A percentile compares a stretch with the other conserved stretches of the same genome.
These are phyloP conservation scores for Dryas drummondii DNA, from an alignment of 306 rosid genomes.

Conservation along the genomic window DNA sequence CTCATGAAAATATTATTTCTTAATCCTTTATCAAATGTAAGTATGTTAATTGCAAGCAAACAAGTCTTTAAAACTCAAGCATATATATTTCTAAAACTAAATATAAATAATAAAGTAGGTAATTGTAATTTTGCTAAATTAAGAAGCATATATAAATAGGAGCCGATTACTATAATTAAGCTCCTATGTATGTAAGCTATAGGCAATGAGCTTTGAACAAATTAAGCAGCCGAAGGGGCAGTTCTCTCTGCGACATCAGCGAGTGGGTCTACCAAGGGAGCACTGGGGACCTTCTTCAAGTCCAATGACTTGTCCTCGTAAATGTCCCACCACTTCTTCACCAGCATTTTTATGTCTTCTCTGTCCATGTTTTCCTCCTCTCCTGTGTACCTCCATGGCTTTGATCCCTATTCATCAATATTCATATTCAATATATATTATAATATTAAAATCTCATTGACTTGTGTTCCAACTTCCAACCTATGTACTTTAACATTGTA, in stretches of 20 bases:
- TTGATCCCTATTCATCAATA: conserved; percentile 7
- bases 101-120: too few species aligned
- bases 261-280: background rate
- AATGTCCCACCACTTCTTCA: conserved; percentile 10
- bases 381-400: conserved; percentile 16
- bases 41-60: too few species aligned
- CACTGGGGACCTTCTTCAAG: background rate
- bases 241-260: background rate
- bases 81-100: too few species aligned
- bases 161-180: background rate
- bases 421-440: too few species aligned
- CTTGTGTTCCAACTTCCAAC: too few species aligned
- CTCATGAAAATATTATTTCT: too few species aligned
- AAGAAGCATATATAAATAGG: too few species aligned
- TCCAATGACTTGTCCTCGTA: background rate
- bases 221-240: conserved; percentile 9
- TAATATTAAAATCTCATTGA: too few species aligned
- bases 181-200: background rate
- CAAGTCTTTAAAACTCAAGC: background rate
- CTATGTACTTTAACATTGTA: too few species aligned
- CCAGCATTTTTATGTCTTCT: conserved; percentile 16
- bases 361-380: conserved; percentile 17
- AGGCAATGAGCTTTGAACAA: background rate
- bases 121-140: too few species aligned
- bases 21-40: too few species aligned